These are phyloP conservation scores for Lipomyces starkeyi DNA, from an alignment of 805 yeast genomes.

Conservation along the genomic window DNA sequence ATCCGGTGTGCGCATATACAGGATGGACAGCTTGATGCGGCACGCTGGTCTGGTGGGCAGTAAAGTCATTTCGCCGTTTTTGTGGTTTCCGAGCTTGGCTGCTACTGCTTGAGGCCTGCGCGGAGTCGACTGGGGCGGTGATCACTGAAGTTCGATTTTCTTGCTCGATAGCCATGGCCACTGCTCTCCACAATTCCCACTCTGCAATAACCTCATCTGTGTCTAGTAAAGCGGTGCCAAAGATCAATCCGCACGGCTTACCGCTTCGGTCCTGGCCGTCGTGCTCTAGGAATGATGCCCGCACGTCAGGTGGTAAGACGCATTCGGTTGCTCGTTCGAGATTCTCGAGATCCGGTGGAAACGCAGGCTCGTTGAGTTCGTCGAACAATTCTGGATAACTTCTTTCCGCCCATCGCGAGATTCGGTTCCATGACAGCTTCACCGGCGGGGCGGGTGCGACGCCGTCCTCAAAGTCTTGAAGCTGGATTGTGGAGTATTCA, in stretches of 20 bases:
- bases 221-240: constrained; percentile 79
- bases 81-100: constrained; percentile 16
- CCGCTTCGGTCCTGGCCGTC: constrained; percentile 91
- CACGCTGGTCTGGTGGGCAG: constrained; percentile 59
- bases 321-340: constrained; percentile 82
- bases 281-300: constrained; percentile 78
- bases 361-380: constrained; percentile 78
- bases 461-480: constrained; percentile 58
- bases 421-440: constrained; percentile 82
- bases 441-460: constrained; percentile 67
- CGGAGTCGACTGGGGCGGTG: neutral
- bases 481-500: constrained; percentile 44
- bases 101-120: constrained; percentile 22
- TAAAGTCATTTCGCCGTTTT: constrained; percentile 13
- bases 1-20: constrained; percentile 83
- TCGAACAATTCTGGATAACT: constrained; percentile 83
- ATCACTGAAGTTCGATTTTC: constrained; percentile 11
- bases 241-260: constrained; percentile 75
- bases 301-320: constrained; percentile 77
- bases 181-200: constrained; percentile 84
- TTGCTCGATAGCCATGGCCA: constrained; percentile 49
- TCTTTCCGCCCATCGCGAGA: constrained; percentile 79
- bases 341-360: constrained; percentile 76
- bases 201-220: constrained; percentile 80
- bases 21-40: constrained; percentile 79